These are phyloP conservation scores for Paramecium bursaria DNA, from an alignment of 73 alveolate genomes.

Conservation along the genomic window DNA sequence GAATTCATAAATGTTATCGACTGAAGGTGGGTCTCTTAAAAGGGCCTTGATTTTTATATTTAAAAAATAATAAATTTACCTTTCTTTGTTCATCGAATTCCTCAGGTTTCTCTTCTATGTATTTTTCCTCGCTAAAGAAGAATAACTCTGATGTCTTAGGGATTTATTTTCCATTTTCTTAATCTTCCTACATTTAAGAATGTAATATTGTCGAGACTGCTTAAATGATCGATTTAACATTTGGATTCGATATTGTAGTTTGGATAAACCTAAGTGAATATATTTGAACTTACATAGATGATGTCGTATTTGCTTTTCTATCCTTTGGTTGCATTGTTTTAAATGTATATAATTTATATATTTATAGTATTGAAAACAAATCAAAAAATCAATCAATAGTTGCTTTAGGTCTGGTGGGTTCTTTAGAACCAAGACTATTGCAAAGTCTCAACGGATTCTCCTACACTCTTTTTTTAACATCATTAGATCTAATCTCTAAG, in stretches of 20 bases:
- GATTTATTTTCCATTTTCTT: slow-evolving; percentile 84
- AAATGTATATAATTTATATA: no score
- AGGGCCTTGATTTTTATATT: not conserved
- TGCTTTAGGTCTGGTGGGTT: no score
- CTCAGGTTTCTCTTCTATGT: slow-evolving; percentile 95
- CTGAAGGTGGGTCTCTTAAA: slow-evolving; percentile 90
- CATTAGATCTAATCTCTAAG: no score
- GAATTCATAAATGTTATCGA: slow-evolving; percentile 95
- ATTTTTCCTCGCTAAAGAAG: slow-evolving; percentile 97
- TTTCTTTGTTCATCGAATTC: slow-evolving; percentile 90
- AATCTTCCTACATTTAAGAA: slow-evolving; percentile 94
- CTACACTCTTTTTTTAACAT: no score
- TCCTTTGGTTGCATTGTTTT: no score
- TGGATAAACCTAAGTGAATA: slow-evolving; percentile 59
- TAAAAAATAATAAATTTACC: slow-evolving; percentile 47
- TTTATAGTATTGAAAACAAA: no score
- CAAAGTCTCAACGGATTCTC: no score
- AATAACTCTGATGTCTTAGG: slow-evolving; percentile 92
- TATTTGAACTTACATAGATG: slow-evolving; percentile 31
- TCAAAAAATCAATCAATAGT: no score
- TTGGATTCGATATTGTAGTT: slow-evolving; percentile 92
- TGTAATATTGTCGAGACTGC: slow-evolving; percentile 96
- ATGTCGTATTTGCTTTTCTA: slow-evolving; percentile 69
- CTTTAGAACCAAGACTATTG: no score
- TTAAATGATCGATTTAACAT: slow-evolving; percentile 89